Conservation (phyloP, 202 grass and related monocot genomes). For the Carex sylvatica region DNA sequence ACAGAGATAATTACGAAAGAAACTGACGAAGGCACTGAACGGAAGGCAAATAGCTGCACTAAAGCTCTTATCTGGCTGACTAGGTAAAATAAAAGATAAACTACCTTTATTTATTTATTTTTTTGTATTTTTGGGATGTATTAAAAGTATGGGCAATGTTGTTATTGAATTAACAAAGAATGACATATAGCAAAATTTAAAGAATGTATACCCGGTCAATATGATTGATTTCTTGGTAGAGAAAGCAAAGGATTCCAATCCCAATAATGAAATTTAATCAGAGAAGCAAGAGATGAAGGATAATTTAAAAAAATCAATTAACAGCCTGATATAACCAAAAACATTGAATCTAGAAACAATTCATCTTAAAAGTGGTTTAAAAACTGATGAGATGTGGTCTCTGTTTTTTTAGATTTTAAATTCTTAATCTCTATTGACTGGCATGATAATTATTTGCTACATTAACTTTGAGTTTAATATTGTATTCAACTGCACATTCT, state of each 20-base stretch:
- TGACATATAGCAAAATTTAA: not conserved
- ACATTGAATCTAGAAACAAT: not conserved
- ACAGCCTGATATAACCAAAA: not conserved
- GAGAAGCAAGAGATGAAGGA: not conserved
- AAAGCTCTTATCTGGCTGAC: constrained; percentile 73
- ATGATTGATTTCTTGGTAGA: not conserved
- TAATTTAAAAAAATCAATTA: not conserved
- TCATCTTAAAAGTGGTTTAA: not conserved
- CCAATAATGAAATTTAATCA: not conserved
- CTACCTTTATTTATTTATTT: not conserved
- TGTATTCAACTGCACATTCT: not conserved
- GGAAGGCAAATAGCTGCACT: constrained; percentile 65
- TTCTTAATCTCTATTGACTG: not conserved
- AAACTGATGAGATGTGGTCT: not conserved
- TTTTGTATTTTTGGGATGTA: not conserved
- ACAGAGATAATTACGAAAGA: constrained; percentile 55
- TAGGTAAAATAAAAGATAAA: constrained; percentile 38
- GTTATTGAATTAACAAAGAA: not conserved
- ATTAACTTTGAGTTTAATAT: not conserved
- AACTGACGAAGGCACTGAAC: constrained; percentile 43
- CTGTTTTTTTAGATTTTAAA: not conserved
- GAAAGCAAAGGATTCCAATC: not conserved
- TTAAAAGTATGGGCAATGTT: not conserved
- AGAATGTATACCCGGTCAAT: not conserved
- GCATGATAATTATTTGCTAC: not conserved